Base-by-base conservation (phyloP, 106 monocot genomes). In the Phalaenopsis aphrodite region DNA sequence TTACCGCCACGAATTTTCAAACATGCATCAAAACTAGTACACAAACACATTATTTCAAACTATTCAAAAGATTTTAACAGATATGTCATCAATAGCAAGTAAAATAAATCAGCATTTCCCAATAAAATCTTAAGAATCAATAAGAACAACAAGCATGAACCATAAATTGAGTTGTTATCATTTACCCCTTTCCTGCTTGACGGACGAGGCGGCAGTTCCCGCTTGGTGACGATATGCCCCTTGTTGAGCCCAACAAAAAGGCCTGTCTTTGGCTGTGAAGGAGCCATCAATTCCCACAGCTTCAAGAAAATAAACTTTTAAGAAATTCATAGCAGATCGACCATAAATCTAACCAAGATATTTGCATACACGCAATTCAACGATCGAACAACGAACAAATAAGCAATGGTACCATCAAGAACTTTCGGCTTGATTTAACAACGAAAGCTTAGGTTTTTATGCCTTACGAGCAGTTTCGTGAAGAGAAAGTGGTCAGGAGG, bases 191-290 rank as follows among this genome's bases (percentile, higher is more conserved):
- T 87, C 41, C 87, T 77, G 82, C 68, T 56, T 24, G 86, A 86
- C 58, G 86, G 83, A 49, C 86, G 84, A 69, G 84, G 79, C 0
- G 87, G 73, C 2, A 84, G 41, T 77, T 85, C 84, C n/a, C 84
- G 55, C 78, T 82, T 84, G 75, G 87, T 87, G 55, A 87, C 87
- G 69, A 87, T 41, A 42, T 87, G 87, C 4, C 87, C 87, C 43
- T 84, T 87, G 79, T 84, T 87, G 52, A 87, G 65, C 38, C 87
- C 87, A 10, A 87, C 84, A 66, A 87, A 87, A 42, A 87, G 78
- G 4, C 87, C 87, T 3, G 81, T 66, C n/a, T 85, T 87, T 30
- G 84, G 84, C 65, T 84, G 87, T 39, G 65, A 18, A 15, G 87
- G 84, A 39, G 87, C 84, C 87, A 87, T 87, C 46, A 38, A 39